Percentiles rank a stretch among this genome's conserved stretches.
Conservation (phyloP, 805 yeast species). For the Saturnispora galanensis region DNA sequence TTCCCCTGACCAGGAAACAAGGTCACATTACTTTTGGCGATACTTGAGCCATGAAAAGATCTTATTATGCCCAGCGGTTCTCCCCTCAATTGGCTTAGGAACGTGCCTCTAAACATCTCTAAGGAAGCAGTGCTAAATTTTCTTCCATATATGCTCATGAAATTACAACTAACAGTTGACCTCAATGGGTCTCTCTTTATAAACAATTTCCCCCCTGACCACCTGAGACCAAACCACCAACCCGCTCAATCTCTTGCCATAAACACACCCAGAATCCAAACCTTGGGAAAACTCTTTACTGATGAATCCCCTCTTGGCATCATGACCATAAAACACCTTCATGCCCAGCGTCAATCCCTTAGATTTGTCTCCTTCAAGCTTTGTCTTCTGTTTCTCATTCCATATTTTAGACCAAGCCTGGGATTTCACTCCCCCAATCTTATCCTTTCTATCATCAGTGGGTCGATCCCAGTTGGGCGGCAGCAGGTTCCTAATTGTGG, state of each 20-base stretch:
- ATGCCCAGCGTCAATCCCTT: constrained; percentile 18
- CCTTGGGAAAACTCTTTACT: constrained; percentile 63
- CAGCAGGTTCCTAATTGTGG: constrained; percentile 61
- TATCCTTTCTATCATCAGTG: constrained; percentile 34
- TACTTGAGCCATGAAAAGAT: too few relatives aligned
- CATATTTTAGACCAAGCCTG: constrained; percentile 28
- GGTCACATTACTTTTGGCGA: neutral
- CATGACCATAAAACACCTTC: constrained; percentile 78
- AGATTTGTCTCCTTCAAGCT: constrained; percentile 6
- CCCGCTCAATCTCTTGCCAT: constrained; percentile 63
- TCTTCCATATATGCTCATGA: too few relatives aligned
- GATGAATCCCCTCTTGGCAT: constrained; percentile 68
- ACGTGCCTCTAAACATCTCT: too few relatives aligned
- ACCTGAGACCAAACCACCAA: constrained; percentile 37
- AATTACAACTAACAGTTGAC: constrained; percentile 19
- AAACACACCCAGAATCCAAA: constrained; percentile 72
- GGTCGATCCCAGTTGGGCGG: constrained; percentile 54
- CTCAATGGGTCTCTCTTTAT: constrained; percentile 20
- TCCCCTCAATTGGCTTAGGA: too few relatives aligned
- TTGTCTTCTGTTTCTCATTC: constrained; percentile 18
- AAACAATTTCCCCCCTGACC: constrained; percentile 14
- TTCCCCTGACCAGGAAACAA: constrained; percentile 28
- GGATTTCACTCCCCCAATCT: constrained; percentile 21
- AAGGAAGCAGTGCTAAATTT: too few relatives aligned
- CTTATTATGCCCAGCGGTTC: too few relatives aligned